phyloP scores from a whole-genome alignment of 208 protist genomes.

The Trypanosoma cruzi region DNA sequence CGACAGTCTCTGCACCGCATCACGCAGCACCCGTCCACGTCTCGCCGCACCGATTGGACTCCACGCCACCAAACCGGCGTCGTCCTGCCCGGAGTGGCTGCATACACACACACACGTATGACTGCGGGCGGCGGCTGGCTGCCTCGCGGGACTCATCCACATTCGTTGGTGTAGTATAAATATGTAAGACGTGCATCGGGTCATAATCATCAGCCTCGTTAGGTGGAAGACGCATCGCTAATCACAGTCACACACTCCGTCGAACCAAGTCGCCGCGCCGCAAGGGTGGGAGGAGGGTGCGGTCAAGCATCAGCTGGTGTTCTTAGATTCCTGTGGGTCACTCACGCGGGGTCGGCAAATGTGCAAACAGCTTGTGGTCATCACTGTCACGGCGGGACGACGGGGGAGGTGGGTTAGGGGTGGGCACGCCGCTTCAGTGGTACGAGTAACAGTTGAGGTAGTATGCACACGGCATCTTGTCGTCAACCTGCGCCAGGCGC shows the following conservation, averaged over 20 bases:
- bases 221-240: conserved; percentile 27
- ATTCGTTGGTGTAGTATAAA: no score
- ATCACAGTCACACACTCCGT: neutral
- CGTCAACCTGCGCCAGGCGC: conserved; percentile 20
- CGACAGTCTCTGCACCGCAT: no score
- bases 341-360: conserved; percentile 3
- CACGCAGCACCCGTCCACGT: no score
- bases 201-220: no score
- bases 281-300: neutral
- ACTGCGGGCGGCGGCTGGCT: no score
- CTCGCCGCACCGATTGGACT: no score
- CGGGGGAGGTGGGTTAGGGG: neutral
- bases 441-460: conserved; percentile 40
- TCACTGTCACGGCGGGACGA: neutral
- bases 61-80: no score
- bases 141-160: no score
- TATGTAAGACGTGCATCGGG: no score
- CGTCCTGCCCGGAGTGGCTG: no score
- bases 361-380: conserved; percentile 1
- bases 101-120: no score
- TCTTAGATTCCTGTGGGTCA: neutral
- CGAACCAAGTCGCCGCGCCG: neutral
- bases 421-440: conserved; percentile 26
- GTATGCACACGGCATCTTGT: conserved; percentile 27
- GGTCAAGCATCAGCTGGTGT: neutral